Evolutionary conservation across 441 rosid genomes (phyloP).

Genomic region (Euphorbia celastroides): DNA sequence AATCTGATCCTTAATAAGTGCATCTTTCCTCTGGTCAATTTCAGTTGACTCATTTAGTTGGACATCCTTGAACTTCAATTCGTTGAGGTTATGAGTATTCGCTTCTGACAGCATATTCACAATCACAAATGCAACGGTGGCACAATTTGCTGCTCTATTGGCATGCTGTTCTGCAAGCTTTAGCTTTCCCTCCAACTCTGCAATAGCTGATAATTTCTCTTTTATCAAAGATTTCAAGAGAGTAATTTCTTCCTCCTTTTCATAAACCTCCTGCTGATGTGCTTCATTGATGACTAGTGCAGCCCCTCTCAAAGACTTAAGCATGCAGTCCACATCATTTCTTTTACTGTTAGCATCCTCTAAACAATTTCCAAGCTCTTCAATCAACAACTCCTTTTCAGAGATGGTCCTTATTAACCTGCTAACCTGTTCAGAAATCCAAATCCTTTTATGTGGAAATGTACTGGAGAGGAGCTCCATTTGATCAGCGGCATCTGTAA

Average conservation of each 20-base stretch:
- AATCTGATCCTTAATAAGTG: conserved; percentile 38
- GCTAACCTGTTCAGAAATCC: conserved; percentile 90
- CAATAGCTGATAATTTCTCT: conserved; percentile 39
- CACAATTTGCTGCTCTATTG: conserved; percentile 50
- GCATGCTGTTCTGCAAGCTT: conserved; percentile 47
- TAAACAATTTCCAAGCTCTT: conserved; percentile 76
- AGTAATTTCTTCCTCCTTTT: conserved; percentile 62
- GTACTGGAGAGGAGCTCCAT: conserved; percentile 62
- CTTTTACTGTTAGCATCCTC: conserved; percentile 75
- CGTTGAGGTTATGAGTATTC: conserved; percentile 33
- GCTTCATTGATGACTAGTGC: conserved; percentile 82
- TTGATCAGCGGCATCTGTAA: conserved; percentile 68
- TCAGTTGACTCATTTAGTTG: conserved; percentile 48
- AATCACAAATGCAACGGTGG: conserved; percentile 80
- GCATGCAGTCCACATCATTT: conserved; percentile 74
- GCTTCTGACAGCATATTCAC: conserved; percentile 70
- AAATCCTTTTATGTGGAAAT: conserved; percentile 73
- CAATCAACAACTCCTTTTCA: conserved; percentile 71
- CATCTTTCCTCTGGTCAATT: conserved; percentile 36
- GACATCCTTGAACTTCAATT: conserved; percentile 46
- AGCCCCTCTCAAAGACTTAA: conserved; percentile 87
- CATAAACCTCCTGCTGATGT: conserved; percentile 74
- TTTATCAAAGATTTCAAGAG: conserved; percentile 51
- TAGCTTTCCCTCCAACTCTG: conserved; percentile 53
- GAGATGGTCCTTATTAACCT: conserved; percentile 54